These are phyloP conservation scores for Fulvia fulva DNA, from an alignment of 2,329 filamentous ascomycete species.

Conservation along the genomic window DNA sequence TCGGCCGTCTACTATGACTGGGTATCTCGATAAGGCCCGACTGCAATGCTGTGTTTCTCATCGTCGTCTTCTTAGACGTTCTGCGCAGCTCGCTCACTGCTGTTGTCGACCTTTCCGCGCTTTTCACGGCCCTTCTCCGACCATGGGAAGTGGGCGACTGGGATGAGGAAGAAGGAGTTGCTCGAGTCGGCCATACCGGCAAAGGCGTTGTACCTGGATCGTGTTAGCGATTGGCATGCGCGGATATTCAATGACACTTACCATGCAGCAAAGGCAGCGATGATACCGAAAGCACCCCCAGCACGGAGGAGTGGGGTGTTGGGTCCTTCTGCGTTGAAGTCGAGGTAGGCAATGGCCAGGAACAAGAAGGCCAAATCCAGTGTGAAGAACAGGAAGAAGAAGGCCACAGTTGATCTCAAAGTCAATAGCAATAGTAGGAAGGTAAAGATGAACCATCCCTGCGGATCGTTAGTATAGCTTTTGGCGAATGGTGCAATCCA, in stretches of 20 bases:
- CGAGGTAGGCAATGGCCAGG: slow-evolving; percentile 52
- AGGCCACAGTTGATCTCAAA: slow-evolving; percentile 56
- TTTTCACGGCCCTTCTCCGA: slow-evolving; percentile 67
- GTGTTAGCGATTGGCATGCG: slow-evolving; percentile 1
- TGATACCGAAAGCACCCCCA: slow-evolving; percentile 51
- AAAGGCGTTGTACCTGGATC: slow-evolving; percentile 46
- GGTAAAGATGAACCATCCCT: slow-evolving; percentile 58
- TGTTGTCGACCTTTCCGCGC: slow-evolving; percentile 48
- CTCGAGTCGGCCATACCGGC: slow-evolving; percentile 53
- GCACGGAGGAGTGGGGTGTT: slow-evolving; percentile 46
- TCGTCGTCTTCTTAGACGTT: slow-evolving; percentile 11
- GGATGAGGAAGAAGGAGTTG: slow-evolving; percentile 82
- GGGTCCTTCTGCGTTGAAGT: slow-evolving; percentile 39
- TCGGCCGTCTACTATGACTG: not conserved
- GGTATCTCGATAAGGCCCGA: not conserved
- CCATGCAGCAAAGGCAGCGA: slow-evolving; percentile 53
- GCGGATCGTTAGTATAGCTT: not conserved
- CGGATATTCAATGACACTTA: too few relatives aligned
- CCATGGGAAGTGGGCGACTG: slow-evolving; percentile 94
- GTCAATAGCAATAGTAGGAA: slow-evolving; percentile 52
- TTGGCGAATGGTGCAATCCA: not conserved
- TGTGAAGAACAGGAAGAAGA: slow-evolving; percentile 56
- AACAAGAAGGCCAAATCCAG: slow-evolving; percentile 57
- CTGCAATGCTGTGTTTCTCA: not conserved
- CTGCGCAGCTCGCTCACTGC: slow-evolving; percentile 31